Evolutionary conservation across 345 rosid species (phyloP).

Genomic region (Microcos paniculata): DNA sequence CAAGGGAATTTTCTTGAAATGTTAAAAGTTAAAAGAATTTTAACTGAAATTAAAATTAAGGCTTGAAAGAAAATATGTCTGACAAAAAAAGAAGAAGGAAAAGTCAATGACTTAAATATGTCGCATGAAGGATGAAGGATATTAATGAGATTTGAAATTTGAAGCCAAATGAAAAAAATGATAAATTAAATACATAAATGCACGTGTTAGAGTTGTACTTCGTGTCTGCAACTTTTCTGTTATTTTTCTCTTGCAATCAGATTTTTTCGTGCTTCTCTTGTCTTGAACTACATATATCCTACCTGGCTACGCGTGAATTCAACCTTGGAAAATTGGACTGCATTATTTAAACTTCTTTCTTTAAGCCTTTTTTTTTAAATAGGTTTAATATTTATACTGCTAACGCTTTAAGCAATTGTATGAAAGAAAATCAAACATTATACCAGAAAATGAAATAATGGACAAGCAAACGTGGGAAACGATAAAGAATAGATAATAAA

Average conservation of each 20-base stretch:
- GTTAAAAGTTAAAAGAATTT: neutral
- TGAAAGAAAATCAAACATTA: neutral
- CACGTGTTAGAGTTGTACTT: constrained; percentile 7
- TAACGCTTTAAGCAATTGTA: too few relatives aligned
- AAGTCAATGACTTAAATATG: neutral
- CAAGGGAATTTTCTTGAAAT: neutral
- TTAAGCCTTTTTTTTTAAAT: too few relatives aligned
- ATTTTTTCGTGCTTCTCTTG: neutral
- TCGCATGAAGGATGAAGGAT: too few relatives aligned
- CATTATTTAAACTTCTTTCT: neutral
- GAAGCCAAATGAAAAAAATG: neutral
- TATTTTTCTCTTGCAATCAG: neutral
- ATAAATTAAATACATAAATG: neutral
- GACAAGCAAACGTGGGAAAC: neutral
- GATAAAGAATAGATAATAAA: neutral
- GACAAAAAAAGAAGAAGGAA: too few relatives aligned
- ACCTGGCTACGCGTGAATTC: too few relatives aligned
- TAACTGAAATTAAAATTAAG: neutral
- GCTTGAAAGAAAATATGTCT: too few relatives aligned
- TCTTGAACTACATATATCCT: too few relatives aligned
- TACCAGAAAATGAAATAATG: neutral
- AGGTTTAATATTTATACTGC: too few relatives aligned
- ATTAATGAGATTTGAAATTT: neutral
- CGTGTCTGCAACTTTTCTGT: neutral
- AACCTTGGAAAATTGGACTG: neutral